phyloP scores from a whole-genome alignment of 2,329 filamentous ascomycete genomes.

The Cordyceps cateniannulata region DNA sequence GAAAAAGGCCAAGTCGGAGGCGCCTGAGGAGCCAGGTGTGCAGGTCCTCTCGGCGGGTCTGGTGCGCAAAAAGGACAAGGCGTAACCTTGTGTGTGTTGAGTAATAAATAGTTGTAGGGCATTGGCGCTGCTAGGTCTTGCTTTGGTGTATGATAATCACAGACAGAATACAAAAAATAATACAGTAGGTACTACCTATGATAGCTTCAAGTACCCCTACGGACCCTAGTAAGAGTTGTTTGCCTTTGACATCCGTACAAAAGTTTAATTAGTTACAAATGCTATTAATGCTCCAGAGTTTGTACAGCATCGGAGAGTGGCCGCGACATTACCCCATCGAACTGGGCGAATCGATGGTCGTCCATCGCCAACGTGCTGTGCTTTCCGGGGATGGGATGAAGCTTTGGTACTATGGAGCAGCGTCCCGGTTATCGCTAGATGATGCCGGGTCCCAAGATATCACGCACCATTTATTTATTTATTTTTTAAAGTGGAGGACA shows the following conservation, averaged over 20 bases:
- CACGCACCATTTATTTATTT: too few species aligned
- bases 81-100: neutral
- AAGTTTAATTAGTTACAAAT: too few species aligned
- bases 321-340: neutral
- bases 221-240: too few species aligned
- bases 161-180: too few species aligned
- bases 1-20: conserved; percentile 44
- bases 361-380: neutral
- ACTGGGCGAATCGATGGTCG: neutral
- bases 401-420: neutral
- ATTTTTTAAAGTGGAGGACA: too few species aligned
- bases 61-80: conserved; percentile 6
- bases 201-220: too few species aligned
- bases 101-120: neutral
- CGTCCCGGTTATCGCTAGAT: neutral
- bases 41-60: neutral
- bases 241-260: too few species aligned
- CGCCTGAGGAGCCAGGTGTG: neutral
- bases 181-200: too few species aligned
- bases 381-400: neutral
- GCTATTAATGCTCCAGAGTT: neutral
- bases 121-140: neutral
- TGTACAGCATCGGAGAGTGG: neutral
- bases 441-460: too few species aligned
- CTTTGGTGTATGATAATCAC: neutral